Evolutionary conservation across 2,329 filamentous ascomycete genomes (phyloP), one percentile per base, ranked within the genome.

Genomic region (Coniochaeta hoffmannii): DNA sequence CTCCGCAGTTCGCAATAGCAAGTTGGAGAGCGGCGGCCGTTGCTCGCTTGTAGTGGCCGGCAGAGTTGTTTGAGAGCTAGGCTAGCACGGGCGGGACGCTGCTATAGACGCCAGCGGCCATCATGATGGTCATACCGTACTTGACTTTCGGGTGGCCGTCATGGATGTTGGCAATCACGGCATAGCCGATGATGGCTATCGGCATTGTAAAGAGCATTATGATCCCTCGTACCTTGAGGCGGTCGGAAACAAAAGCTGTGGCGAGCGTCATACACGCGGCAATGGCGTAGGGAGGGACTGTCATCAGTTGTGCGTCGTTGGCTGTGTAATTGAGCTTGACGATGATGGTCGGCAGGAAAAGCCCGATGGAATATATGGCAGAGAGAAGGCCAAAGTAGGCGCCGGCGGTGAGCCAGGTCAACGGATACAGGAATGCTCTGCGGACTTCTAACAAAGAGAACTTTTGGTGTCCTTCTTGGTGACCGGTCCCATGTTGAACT

Each of bases 11-110:
- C 0, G 85, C 85, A 60, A 88, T 81, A 1, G 80, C 80, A 28
- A 88, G 72, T 66, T 88, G 85, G 60, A 88, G 62, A 0, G 80
- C 86, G 1, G 79, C 81, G 0, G 85, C 85, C 0, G 85, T 88
- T 0, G 86, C 85, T 15, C 86, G 73, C 66, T 88, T 89, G 64
- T 88, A 88, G 63, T 88, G 85, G 0, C 81, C 83, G 0, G 83
- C 82, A 0, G 79, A 83, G 64, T 88, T 88, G 64, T 87, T 87
- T 1, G 81, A 80, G 59, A 83, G 80, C 84, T 85, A 88, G 1
- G 79, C 83, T 10, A 88, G 69, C 4, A 86, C 78, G 17, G 78
- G 80, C 0, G 85, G 84, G 0, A 87, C 82, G 38, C 79, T 81
- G 44, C 76, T 75, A 63, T 86, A 87, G 64, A 86, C 74, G 9